These are phyloP conservation scores for Petunia hybrid DNA, from an alignment of 305 asterid species.

Conservation along the genomic window DNA sequence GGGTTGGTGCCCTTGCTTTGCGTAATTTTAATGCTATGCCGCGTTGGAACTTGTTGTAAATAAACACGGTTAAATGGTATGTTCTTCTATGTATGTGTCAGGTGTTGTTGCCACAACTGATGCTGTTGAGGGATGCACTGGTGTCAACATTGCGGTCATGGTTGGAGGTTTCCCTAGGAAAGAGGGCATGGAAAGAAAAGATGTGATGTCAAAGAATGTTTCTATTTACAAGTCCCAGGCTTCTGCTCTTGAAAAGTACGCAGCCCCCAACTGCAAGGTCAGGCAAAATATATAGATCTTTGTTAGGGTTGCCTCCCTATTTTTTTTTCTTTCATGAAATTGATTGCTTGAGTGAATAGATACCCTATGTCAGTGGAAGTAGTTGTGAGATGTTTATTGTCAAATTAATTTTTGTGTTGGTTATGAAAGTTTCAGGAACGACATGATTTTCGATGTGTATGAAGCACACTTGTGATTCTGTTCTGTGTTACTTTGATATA, in stretches of 20 bases:
- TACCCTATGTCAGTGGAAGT: not conserved
- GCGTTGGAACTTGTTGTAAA: not conserved
- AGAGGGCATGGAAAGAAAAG: conserved; percentile 98
- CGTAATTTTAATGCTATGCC: not conserved
- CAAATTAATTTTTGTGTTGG: not conserved
- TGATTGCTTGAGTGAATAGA: not conserved
- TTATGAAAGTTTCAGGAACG: not conserved
- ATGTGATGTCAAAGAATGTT: conserved; percentile 95
- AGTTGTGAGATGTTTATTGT: not conserved
- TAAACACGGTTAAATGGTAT: not conserved
- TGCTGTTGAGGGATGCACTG: conserved; percentile 84
- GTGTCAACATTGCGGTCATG: conserved; percentile 88
- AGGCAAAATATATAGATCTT: conserved; percentile 21
- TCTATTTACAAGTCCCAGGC: conserved; percentile 98
- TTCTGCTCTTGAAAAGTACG: conserved; percentile 92
- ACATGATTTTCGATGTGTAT: not conserved
- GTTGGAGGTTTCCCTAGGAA: conserved; percentile 99
- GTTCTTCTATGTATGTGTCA: conserved; percentile 34
- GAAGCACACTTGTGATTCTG: not conserved
- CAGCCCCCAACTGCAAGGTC: conserved; percentile 97
- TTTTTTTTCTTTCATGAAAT: not conserved
- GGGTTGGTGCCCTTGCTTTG: conserved; percentile 50
- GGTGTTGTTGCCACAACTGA: conserved; percentile 97
- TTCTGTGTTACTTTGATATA: not conserved
- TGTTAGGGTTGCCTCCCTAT: not conserved